A percentile compares a stretch with the other conserved stretches of the same genome.
phyloP scores from a whole-genome alignment of 352 stramenopile species.

The Phytophthora meadii region DNA sequence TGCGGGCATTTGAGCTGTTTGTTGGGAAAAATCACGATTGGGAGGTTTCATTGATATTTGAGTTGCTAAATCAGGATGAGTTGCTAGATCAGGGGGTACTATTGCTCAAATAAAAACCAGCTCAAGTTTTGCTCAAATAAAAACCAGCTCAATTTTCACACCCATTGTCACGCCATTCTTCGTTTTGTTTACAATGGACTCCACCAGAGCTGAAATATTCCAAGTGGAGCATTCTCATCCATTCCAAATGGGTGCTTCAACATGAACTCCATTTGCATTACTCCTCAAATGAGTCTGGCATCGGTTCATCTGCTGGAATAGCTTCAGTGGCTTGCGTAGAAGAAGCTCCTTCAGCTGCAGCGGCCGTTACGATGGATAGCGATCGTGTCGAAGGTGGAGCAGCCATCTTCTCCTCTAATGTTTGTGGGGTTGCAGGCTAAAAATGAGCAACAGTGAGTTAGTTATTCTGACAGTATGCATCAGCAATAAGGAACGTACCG shows the following conservation, averaged over 20 bases:
- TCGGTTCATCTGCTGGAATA: constrained; percentile 40
- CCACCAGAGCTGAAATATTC: too few relatives aligned
- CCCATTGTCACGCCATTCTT: too few relatives aligned
- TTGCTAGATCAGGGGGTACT: too few relatives aligned
- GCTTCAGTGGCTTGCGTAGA: constrained; percentile 19
- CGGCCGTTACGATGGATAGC: constrained; percentile 49
- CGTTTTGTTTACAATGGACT: too few relatives aligned
- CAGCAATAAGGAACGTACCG: constrained; percentile 13
- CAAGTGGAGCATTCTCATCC: too few relatives aligned
- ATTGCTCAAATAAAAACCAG: too few relatives aligned
- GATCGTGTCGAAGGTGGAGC: constrained; percentile 36
- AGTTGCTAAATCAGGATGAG: too few relatives aligned
- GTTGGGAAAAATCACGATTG: too few relatives aligned
- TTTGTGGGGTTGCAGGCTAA: constrained; percentile 32
- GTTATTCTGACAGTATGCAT: too few relatives aligned
- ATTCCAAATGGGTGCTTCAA: constrained; percentile 6
- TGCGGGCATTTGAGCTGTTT: constrained; percentile 13
- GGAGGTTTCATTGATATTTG: too few relatives aligned
- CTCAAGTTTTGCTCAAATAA: too few relatives aligned
- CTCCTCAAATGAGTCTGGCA: constrained; percentile 40
- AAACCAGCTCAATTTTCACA: too few relatives aligned
- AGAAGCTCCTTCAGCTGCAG: constrained; percentile 36
- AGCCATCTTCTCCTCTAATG: constrained; percentile 49
- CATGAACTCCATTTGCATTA: constrained; percentile 7
- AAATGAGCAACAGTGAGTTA: not conserved